Base-by-base conservation (phyloP, 1,284 basidiomycete genomes). In the Cutaneotrichosporon daszewskae region DNA sequence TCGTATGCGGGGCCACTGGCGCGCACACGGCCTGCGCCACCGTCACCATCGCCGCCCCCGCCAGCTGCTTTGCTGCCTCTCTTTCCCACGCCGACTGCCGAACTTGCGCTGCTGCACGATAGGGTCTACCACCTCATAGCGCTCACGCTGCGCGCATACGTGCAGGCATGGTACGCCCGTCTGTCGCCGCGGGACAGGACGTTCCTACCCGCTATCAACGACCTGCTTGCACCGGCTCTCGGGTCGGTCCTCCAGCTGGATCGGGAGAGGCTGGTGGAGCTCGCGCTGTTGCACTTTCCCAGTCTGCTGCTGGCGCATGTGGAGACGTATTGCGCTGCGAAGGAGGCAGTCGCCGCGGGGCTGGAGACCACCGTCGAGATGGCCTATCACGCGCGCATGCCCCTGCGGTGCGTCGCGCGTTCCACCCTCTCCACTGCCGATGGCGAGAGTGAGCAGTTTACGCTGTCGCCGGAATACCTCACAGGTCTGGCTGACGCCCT, bases 401-500 rank as follows among this genome's bases (percentile, higher is more conserved):
- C 63, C 3, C 34, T 61, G 3, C 45, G 57, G 11, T 14, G 20
- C 10, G 40, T 42, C 26, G 26, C 42, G 32, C 19, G 51, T 49
- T 19, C 20, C 42, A 2, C 27, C 40, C 9, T 18, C 29, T 3
- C 14, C 20, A 22, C 18, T 40, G 14, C 24, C 27, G 27, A 23
- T n/a, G 17, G 18, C 13, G 13, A 29, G 12, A 3, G 16, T n/a
- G 37, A 35, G 22, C 34, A 27, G 18, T 60, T 57, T 43, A 40
- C 32, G 18, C 43, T 65, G 17, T 58, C 55, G 3, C 54, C 65
- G 13, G 46, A 59, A 11, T 76, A 75, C 54, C 57, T 72, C 13
- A 56, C 68, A 3, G 53, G 64, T 0, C 55, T 74, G 3, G 58
- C 67, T 17, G 66, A 71, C 32, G 51, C 64, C 9, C 37, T 75